A percentile compares a stretch with the other conserved stretches of the same genome.
Conservation (phyloP, 805 yeast species). For the Wickerhamiella allomyrinae region DNA sequence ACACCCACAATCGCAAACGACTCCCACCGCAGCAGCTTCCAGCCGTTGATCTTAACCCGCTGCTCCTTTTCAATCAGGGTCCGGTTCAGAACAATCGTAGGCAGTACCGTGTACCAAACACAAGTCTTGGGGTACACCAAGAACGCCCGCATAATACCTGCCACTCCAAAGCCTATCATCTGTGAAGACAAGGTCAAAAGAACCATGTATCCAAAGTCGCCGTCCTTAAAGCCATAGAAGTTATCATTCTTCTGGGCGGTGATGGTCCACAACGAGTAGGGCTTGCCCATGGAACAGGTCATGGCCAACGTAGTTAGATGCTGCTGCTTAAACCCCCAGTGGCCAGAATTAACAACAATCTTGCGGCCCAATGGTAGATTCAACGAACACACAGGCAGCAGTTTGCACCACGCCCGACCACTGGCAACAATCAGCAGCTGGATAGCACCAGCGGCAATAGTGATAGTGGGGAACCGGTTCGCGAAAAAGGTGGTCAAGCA, state of each 20-base stretch:
- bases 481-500: constrained; percentile 44
- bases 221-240: constrained; percentile 22
- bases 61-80: constrained; percentile 19
- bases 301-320: constrained; percentile 38
- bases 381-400: constrained; percentile 1
- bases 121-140: constrained; percentile 32
- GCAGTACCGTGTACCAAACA: constrained; percentile 41
- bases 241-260: constrained; percentile 20
- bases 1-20: constrained; percentile 34
- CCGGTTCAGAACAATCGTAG: constrained; percentile 42
- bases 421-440: constrained; percentile 48
- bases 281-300: constrained; percentile 10
- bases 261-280: constrained; percentile 21
- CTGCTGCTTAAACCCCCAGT: constrained; percentile 53
- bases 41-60: constrained; percentile 34
- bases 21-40: constrained; percentile 42
- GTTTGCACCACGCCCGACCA: constrained; percentile 33
- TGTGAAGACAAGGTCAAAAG: constrained; percentile 35
- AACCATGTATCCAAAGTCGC: constrained; percentile 31
- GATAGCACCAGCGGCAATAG: constrained; percentile 36
- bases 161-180: constrained; percentile 39
- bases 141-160: constrained; percentile 41
- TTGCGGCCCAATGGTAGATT: constrained; percentile 4
- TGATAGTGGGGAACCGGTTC: constrained; percentile 39
- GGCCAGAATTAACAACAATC: constrained; percentile 37